These are phyloP conservation scores for Leccinum pachyderme DNA, from an alignment of 1,284 basidiomycete genomes.

Conservation along the genomic window DNA sequence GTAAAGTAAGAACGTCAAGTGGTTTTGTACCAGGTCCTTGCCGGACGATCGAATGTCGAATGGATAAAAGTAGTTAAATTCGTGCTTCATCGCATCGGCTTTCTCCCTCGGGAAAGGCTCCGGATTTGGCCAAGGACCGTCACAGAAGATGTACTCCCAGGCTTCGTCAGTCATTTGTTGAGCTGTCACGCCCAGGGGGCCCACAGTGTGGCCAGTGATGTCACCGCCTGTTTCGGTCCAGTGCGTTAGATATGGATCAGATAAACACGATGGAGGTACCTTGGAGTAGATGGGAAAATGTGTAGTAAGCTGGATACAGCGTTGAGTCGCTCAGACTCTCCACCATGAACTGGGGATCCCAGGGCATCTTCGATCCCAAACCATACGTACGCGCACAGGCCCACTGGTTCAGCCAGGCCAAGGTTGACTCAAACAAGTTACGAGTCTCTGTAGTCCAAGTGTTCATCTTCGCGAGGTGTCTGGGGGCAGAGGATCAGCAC, in stretches of 20 bases:
- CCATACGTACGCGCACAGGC: conserved; percentile 98
- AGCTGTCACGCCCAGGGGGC: conserved; percentile 82
- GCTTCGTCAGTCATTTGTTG: conserved; percentile 97
- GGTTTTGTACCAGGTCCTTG: conserved; percentile 97
- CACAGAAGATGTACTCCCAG: conserved; percentile 92
- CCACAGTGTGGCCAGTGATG: conserved; percentile 78
- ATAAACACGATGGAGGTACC: conserved; percentile 41
- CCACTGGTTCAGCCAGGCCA: conserved; percentile 98
- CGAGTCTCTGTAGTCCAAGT: conserved; percentile 88
- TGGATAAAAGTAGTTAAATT: conserved; percentile 98
- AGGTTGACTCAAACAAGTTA: conserved; percentile 87
- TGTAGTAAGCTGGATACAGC: conserved; percentile 99
- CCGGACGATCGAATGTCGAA: conserved; percentile 99
- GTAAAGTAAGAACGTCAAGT: conserved; percentile 94
- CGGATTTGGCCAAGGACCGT: conserved; percentile 72
- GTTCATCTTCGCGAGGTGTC: conserved; percentile 85
- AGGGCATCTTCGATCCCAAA: conserved; percentile 93
- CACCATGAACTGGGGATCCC: conserved; percentile 96
- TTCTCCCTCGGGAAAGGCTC: conserved; percentile 73
- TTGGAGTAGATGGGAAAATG: conserved; percentile 87
- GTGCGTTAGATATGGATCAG: background rate
- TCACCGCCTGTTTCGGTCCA: conserved; percentile 48
- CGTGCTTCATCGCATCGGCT: conserved; percentile 82
- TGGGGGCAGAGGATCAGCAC: conserved; percentile 29
- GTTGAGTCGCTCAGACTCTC: conserved; percentile 98